phyloP scores from a whole-genome alignment of 139 green algal species.

The Medakamo hakoo region DNA sequence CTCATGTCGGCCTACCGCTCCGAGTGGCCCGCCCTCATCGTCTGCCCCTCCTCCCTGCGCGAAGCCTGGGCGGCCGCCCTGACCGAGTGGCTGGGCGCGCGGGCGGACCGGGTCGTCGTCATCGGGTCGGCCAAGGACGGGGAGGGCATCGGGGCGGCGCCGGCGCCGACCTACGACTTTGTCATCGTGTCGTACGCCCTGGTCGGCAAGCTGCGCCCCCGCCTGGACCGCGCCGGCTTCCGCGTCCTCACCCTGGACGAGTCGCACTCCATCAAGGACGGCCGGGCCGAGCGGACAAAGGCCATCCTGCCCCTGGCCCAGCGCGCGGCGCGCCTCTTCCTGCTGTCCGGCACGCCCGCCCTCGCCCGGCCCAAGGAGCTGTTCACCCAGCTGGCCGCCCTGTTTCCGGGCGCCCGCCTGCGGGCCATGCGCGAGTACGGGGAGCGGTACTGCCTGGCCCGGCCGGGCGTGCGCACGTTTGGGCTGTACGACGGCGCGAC shows the following conservation, averaged over 20 bases:
- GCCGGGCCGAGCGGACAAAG: slow-evolving; percentile 63
- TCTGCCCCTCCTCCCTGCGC: slow-evolving; percentile 71
- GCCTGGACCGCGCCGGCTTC: not conserved
- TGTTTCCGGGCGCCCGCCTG: slow-evolving; percentile 52
- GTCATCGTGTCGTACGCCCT: not conserved
- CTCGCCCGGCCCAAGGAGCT: slow-evolving; percentile 75
- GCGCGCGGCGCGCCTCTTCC: slow-evolving; percentile 30
- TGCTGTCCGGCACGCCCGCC: slow-evolving; percentile 79
- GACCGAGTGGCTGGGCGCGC: slow-evolving; percentile 77
- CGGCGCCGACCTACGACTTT: not conserved
- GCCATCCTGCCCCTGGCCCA: slow-evolving; percentile 23
- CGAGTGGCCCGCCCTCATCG: slow-evolving; percentile 80
- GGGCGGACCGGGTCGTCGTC: slow-evolving; percentile 48
- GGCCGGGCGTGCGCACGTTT: slow-evolving; percentile 7
- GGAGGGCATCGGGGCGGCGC: slow-evolving; percentile 14
- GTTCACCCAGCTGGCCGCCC: slow-evolving; percentile 46
- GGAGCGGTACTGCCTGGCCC: not conserved
- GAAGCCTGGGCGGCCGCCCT: slow-evolving; percentile 90
- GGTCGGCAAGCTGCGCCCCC: not conserved
- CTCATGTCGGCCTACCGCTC: slow-evolving; percentile 70
- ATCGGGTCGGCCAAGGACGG: slow-evolving; percentile 50
- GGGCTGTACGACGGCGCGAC: slow-evolving; percentile 36
- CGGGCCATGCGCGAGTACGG: slow-evolving; percentile 18
- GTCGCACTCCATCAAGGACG: slow-evolving; percentile 26
- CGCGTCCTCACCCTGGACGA: slow-evolving; percentile 14